Base-by-base conservation (phyloP, 2,329 filamentous ascomycete species). In the Apiospora marii region DNA sequence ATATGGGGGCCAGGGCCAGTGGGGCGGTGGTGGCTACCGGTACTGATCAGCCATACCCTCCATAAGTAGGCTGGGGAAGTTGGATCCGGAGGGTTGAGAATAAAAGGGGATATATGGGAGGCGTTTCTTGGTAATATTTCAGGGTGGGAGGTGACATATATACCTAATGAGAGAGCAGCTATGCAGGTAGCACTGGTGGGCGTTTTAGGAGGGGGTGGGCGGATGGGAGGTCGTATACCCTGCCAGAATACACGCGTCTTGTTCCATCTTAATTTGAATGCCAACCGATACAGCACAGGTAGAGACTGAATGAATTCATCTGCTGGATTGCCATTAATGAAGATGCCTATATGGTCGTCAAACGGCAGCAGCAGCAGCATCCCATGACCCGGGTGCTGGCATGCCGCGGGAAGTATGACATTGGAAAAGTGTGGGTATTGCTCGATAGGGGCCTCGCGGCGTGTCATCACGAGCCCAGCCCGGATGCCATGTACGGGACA, bases 1-100 rank as follows among this genome's bases (percentile, higher is more conserved):
- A 68, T 76, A 75, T 41, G 71, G 73, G 12, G 58, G 58, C 1
- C 58, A 64, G 34, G 72, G 72, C 16, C 67, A 69, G 30, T 69
- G 67, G 67, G 67, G 67, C 30, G 41, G 34, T 43, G 64, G 67
- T 8, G 67, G 67, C 6, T 69, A 69, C 22, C 13, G 67, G 13
- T 69, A 46, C n/a, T 69, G 34, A 41, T 37, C 19, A 64, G 58
- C 7, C 30, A 64, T 64, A 10, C 37, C 37, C 10, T 10, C 10
- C 10, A 8, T 41, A 10, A 10, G 37, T 44, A 6, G 37, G 30
- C 12, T 22, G 14, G 30, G 30, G 19, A 16, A 61, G 27, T 10
- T 30, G 30, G 19, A 22, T 19, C 5, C 8, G 4, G 16, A 41
- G 19, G 34, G 58, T 6, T 10, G 22, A 19, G 34, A 41, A 58